Evolutionary conservation across 768 basidiomycete species (phyloP).

Genomic region (Phlebiopsis flavidoalba): DNA sequence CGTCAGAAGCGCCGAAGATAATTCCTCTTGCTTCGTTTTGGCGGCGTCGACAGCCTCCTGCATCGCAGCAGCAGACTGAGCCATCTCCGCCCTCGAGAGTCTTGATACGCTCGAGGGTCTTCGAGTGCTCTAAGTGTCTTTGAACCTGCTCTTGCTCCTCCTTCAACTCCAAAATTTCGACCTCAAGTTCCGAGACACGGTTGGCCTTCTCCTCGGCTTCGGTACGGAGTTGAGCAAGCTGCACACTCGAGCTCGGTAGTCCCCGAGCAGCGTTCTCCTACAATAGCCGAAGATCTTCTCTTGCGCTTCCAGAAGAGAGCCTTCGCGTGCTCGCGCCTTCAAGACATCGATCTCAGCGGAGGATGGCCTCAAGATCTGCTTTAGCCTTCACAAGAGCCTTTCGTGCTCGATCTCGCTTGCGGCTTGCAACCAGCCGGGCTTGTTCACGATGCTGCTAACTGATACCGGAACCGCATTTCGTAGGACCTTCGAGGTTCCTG

Average conservation of each 20-base stretch:
- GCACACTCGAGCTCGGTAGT: slow-evolving; percentile 39
- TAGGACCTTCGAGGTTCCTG: slow-evolving; percentile 49
- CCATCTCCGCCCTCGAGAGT: slow-evolving; percentile 50
- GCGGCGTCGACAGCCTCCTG: slow-evolving; percentile 44
- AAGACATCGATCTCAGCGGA: slow-evolving; percentile 47
- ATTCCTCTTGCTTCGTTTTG: slow-evolving; percentile 42
- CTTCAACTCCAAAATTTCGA: slow-evolving; percentile 74
- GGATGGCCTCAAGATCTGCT: slow-evolving; percentile 52
- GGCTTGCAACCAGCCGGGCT: slow-evolving; percentile 43
- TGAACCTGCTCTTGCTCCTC: slow-evolving; percentile 63
- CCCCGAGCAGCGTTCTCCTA: slow-evolving; percentile 41
- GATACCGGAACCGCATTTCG: slow-evolving; percentile 41
- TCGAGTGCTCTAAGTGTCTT: slow-evolving; percentile 44
- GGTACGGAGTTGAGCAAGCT: slow-evolving; percentile 46
- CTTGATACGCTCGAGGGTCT: slow-evolving; percentile 41
- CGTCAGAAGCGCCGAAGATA: slow-evolving; percentile 33
- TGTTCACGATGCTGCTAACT: slow-evolving; percentile 36
- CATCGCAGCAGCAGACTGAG: slow-evolving; percentile 40
- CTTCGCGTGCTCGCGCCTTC: slow-evolving; percentile 42
- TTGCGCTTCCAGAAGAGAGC: slow-evolving; percentile 44
- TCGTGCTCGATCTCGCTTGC: slow-evolving; percentile 61
- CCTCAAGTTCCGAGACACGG: slow-evolving; percentile 76
- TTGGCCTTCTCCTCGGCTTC: slow-evolving; percentile 68
- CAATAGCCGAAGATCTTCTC: slow-evolving; percentile 40
- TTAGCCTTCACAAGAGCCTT: slow-evolving; percentile 59